Percentiles rank a stretch among this genome's conserved stretches.
Evolutionary conservation across 768 basidiomycete species (phyloP).

Genomic region (Lactarius tabidus): DNA sequence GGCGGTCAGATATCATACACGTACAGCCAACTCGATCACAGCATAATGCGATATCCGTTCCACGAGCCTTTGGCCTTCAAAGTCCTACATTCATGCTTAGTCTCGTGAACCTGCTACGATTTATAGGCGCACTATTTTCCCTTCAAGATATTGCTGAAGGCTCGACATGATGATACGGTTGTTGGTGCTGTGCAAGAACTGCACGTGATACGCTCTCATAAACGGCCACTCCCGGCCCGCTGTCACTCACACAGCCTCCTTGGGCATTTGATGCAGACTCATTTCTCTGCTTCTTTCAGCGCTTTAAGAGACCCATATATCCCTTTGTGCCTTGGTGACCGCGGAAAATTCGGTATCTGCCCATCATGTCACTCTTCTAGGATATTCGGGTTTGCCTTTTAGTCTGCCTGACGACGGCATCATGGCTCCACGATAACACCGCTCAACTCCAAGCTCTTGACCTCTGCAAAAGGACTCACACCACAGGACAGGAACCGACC

Average conservation of each 20-base stretch:
- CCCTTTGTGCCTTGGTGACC: neutral
- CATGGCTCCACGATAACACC: neutral
- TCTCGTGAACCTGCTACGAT: neutral
- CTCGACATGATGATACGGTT: conserved; percentile 2
- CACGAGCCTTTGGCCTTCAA: conserved; percentile 54
- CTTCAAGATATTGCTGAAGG: conserved; percentile 30
- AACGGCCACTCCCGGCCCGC: neutral
- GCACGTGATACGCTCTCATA: neutral
- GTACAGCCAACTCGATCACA: conserved; percentile 46
- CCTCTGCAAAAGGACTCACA: neutral
- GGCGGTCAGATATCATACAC: conserved; percentile 25
- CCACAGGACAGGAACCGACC: neutral
- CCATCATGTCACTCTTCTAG: neutral
- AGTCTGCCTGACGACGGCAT: neutral
- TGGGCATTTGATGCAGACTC: too few species aligned
- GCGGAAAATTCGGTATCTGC: neutral
- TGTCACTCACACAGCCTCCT: too few species aligned
- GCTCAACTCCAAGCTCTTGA: neutral
- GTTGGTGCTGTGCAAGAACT: neutral
- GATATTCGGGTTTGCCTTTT: neutral
- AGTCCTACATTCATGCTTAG: conserved; percentile 45
- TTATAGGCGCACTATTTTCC: conserved; percentile 33
- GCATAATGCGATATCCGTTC: conserved; percentile 44
- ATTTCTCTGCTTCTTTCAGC: too few species aligned
- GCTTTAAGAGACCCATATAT: neutral